Base-by-base conservation (phyloP, 768 basidiomycete species). In the Hygrocybe punicea region DNA sequence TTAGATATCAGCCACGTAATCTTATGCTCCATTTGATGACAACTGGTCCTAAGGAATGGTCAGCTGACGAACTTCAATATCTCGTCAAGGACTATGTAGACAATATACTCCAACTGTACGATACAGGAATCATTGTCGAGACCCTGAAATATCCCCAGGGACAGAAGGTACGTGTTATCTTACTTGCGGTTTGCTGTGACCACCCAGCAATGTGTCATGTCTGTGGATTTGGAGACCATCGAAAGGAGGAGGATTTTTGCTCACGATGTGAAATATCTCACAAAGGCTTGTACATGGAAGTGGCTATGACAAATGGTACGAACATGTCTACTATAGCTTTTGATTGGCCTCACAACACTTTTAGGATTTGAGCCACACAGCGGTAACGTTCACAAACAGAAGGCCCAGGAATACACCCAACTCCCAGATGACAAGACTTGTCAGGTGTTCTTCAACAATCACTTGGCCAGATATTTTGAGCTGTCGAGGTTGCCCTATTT, bases 121-220 rank as follows among this genome's bases (percentile, higher is more conserved):
- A 50, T 0, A 21, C 62, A 7, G 68, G 70, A 2, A 61, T 70
- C 16, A 24, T 33, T 2, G 37, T 63, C 2, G 45, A 51, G 3
- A 70, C 62, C 2, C 53, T 58, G 13, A 55, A 55, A 14, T 59
- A 55, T 55, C 63, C 64, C 2, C 4, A 61, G 48, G 70, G 70
- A 1, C 58, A 63, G 2, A 55, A 58, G 1, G 66, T 72, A 0
- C 65, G 67, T 0, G 65, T 71, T 1, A 60, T 64, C 2, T 57
- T 72, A 0, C 59, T 71, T 3, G 64, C 62, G 0, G 58, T 73
- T 1, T 51, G 67, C 9, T 73, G 72, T 48, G 66, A 72, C 53
- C 67, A 73, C 37, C 72, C 72, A 1, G 72, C 72, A 6, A 65
- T 66, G 1, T 65, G 67, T 47, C 71, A 72, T 55, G 24, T 69